phyloP scores from a whole-genome alignment of 768 basidiomycete genomes.

The Hebeloma cylindrosporum region DNA sequence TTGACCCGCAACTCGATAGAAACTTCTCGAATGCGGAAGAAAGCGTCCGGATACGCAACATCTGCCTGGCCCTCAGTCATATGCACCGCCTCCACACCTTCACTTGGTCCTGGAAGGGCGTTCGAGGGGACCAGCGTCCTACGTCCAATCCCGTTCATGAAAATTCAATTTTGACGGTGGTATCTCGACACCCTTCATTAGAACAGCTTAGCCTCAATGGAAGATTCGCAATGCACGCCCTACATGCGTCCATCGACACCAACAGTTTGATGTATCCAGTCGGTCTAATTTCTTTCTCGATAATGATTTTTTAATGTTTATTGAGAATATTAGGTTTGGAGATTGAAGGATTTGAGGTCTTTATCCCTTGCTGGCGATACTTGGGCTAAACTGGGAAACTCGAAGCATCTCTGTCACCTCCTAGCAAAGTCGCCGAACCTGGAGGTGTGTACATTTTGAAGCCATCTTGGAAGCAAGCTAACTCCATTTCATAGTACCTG shows the following conservation, averaged over 20 bases:
- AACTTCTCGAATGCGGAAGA: slow-evolving; percentile 30
- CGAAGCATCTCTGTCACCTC: slow-evolving; percentile 30
- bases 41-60: slow-evolving; percentile 33
- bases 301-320: slow-evolving; percentile 1
- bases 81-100: slow-evolving; percentile 44
- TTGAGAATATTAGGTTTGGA: slow-evolving; percentile 28
- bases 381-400: slow-evolving; percentile 31
- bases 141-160: slow-evolving; percentile 38
- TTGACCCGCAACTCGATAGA: slow-evolving; percentile 27
- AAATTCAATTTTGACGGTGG: slow-evolving; percentile 36
- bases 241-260: slow-evolving; percentile 26
- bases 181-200: slow-evolving; percentile 30
- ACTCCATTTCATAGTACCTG: slow-evolving; percentile 32
- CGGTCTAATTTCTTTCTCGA: too few relatives aligned
- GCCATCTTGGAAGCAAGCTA: not conserved
- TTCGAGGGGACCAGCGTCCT: slow-evolving; percentile 25
- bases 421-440: slow-evolving; percentile 28
- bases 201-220: slow-evolving; percentile 38
- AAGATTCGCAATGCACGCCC: slow-evolving; percentile 40
- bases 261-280: slow-evolving; percentile 40
- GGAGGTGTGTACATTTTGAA: slow-evolving; percentile 24
- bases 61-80: slow-evolving; percentile 40
- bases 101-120: slow-evolving; percentile 41
- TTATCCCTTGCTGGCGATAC: slow-evolving; percentile 29
- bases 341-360: slow-evolving; percentile 28